These are phyloP conservation scores for Akanthomyces lecanii DNA, from an alignment of 2,329 filamentous ascomycete genomes.

Conservation along the genomic window DNA sequence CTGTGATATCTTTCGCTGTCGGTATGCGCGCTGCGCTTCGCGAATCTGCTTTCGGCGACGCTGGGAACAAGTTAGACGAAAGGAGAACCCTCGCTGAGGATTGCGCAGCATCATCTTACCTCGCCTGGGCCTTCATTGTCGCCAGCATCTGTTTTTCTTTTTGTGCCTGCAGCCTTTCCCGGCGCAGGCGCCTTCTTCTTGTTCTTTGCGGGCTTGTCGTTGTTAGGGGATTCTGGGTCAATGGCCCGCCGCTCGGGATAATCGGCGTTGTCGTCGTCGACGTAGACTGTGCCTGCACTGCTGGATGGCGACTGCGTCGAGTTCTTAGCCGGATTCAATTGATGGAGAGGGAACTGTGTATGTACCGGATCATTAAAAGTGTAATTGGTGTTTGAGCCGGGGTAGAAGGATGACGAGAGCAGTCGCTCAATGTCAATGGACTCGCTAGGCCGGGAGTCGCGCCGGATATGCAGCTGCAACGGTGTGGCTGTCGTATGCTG, in stretches of 20 bases:
- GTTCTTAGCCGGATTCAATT: neutral
- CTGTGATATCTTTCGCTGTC: slow-evolving; percentile 71
- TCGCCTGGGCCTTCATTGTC: slow-evolving; percentile 2
- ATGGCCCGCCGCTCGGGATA: neutral
- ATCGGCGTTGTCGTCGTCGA: neutral
- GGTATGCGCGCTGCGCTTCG: slow-evolving; percentile 73
- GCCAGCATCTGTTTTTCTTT: neutral
- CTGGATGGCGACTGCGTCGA: neutral
- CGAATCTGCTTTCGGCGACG: slow-evolving; percentile 76
- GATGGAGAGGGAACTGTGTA: neutral
- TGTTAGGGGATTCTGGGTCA: neutral
- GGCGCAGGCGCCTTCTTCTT: neutral
- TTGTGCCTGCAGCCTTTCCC: neutral
- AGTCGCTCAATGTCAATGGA: slow-evolving; percentile 7
- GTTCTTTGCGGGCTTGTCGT: neutral
- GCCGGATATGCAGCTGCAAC: neutral
- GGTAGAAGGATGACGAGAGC: slow-evolving; percentile 11
- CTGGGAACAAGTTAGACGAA: slow-evolving; percentile 31
- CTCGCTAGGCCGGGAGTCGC: neutral
- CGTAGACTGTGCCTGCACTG: neutral
- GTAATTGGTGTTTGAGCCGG: slow-evolving; percentile 2
- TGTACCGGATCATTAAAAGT: neutral
- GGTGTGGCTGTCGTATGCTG: neutral
- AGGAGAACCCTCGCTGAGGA: too few relatives aligned
- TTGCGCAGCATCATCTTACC: neutral